Evolutionary conservation across 2,329 filamentous ascomycete genomes (phyloP), one percentile per base, ranked within the genome.

Genomic region (Fonsecaea erecta): DNA sequence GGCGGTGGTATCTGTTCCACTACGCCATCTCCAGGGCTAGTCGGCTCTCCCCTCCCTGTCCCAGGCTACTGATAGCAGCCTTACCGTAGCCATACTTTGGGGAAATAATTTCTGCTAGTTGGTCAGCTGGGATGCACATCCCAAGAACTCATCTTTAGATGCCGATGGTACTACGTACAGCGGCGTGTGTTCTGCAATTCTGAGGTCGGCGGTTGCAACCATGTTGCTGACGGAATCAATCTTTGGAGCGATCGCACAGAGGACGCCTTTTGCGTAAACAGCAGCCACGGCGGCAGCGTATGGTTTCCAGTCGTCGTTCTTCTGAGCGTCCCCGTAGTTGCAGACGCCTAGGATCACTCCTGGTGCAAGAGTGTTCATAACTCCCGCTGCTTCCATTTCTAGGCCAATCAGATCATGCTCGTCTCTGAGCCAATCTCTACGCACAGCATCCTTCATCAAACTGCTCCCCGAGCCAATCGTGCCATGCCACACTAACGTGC

Each of bases 391-490:
- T 35, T 71, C 68, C 70, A 71, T 72, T n/a, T 73, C 72, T 52
- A 74, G 74, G 53, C 72, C 72, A 14, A 74, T 62, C 12, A 71
- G 48, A 3, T 69, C 64, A n/a, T 64, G 51, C 14, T 63, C 43
- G 3, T 51, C 48, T 21, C 57, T 48, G n/a, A 69, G 37, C 26
- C 14, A 9, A 26, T 74, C 73, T 21, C 73, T 53, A 1, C 40
- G 60, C 2, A 8, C 58, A 11, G 62, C 71, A 62, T 71, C 35
- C 21, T 67, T 74, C 9, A 75, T 69, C 18, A 74, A 58, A 24
- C 69, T 65, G 40, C 73, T 70, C 3, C 72, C 74, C 1, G 72
- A 75, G 1, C 69, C 73, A 34, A 75, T 74, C 1, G 68, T 61
- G 0, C 74, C 73, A 53, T 74, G 73, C 58, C 34, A 37, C 24